A percentile compares a stretch with the other conserved stretches of the same genome.
Evolutionary conservation across 805 yeast genomes (phyloP).

Genomic region (Wickerhamomyces sydowiorum): DNA sequence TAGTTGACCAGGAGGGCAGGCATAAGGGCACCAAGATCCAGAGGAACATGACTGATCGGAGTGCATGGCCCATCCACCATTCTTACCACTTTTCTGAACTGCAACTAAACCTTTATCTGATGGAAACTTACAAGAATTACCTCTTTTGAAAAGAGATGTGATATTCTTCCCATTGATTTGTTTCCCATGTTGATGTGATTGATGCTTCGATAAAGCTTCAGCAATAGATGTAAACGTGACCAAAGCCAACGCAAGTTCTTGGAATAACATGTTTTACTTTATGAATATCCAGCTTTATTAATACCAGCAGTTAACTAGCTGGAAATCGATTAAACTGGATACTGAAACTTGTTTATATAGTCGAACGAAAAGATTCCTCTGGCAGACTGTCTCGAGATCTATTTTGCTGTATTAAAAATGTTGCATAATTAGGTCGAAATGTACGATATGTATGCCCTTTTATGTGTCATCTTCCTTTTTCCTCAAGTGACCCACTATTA

Average conservation of each 20-base stretch:
- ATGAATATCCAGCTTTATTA: too few species aligned
- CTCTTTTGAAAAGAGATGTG: slow-evolving; percentile 22
- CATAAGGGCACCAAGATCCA: slow-evolving; percentile 87
- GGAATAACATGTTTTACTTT: neutral
- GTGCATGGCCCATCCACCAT: slow-evolving; percentile 87
- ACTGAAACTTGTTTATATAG: too few species aligned
- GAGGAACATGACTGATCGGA: slow-evolving; percentile 66
- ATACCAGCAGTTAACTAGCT: too few species aligned
- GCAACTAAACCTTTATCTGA: slow-evolving; percentile 59
- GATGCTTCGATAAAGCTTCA: slow-evolving; percentile 5
- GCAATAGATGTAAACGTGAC: neutral
- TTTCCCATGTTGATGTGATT: slow-evolving; percentile 19
- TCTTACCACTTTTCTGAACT: slow-evolving; percentile 49
- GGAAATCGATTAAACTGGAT: too few species aligned
- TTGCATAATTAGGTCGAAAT: too few species aligned
- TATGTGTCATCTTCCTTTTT: too few species aligned
- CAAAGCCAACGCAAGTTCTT: neutral
- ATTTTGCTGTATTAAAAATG: too few species aligned
- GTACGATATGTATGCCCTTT: too few species aligned
- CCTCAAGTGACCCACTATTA: too few species aligned
- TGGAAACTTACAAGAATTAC: slow-evolving; percentile 64
- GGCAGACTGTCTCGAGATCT: too few species aligned
- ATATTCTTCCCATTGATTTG: slow-evolving; percentile 22
- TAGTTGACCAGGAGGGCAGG: slow-evolving; percentile 83
- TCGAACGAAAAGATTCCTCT: too few species aligned